Evolutionary conservation across 2,329 filamentous ascomycete genomes (phyloP).

Genomic region (Tolypocladium paradoxum): DNA sequence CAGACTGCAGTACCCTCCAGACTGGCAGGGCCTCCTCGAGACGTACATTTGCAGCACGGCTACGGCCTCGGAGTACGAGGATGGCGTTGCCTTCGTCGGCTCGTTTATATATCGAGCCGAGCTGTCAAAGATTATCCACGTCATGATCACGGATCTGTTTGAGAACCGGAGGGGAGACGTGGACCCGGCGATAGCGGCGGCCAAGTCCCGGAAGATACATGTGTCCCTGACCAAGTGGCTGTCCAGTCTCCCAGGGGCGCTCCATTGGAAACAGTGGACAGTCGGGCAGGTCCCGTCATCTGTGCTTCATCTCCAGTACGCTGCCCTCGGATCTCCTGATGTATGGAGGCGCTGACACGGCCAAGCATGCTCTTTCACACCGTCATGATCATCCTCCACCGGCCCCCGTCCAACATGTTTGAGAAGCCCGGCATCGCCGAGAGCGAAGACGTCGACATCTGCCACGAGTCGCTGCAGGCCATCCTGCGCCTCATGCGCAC

Average conservation of each 20-base stretch:
- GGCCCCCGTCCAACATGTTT: conserved; percentile 33
- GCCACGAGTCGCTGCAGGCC: conserved; percentile 35
- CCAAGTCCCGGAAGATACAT: conserved; percentile 34
- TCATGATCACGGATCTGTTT: conserved; percentile 38
- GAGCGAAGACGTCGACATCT: conserved; percentile 36
- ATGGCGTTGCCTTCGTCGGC: conserved; percentile 31
- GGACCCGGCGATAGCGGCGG: conserved; percentile 28
- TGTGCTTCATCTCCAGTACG: conserved; percentile 35
- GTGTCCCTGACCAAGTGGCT: conserved; percentile 35
- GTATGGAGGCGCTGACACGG: conserved; percentile 6
- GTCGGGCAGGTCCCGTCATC: conserved; percentile 32
- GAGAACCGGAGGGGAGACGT: conserved; percentile 33
- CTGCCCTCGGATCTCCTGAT: background rate
- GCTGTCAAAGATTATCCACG: conserved; percentile 36
- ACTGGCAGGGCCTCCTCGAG: conserved; percentile 35
- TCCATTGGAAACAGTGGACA: conserved; percentile 42
- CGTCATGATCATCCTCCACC: conserved; percentile 39
- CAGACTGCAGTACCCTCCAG: conserved; percentile 35
- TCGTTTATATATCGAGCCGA: conserved; percentile 36
- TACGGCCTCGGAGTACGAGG: conserved; percentile 34
- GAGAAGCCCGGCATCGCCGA: conserved; percentile 25
- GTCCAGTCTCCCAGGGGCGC: conserved; percentile 30
- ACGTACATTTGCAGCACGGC: conserved; percentile 34
- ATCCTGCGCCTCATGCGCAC: conserved; percentile 33
- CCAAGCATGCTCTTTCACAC: conserved; percentile 36